These are phyloP conservation scores for Monosporascus sp. DNA, from an alignment of 2,329 filamentous ascomycete genomes.

Conservation along the genomic window DNA sequence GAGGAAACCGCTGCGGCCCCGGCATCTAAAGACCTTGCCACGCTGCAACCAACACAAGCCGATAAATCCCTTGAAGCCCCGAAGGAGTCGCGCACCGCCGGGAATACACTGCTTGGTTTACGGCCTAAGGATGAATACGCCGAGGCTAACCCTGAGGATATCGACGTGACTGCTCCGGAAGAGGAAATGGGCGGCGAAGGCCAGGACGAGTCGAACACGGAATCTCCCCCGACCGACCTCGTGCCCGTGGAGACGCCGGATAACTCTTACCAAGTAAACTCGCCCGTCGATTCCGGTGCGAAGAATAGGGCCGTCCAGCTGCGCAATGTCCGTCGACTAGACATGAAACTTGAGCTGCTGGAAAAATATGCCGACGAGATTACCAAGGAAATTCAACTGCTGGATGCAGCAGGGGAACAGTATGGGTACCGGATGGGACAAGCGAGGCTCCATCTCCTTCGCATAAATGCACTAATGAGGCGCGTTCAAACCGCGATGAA, in stretches of 20 bases:
- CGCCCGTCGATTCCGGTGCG: background rate
- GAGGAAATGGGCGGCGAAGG: slow-evolving; percentile 28
- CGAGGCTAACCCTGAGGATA: slow-evolving; percentile 39
- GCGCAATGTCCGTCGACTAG: background rate
- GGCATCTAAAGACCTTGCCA: slow-evolving; percentile 1
- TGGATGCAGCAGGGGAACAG: slow-evolving; percentile 12
- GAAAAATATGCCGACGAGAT: slow-evolving; percentile 2
- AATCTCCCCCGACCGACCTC: slow-evolving; percentile 8
- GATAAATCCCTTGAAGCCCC: background rate
- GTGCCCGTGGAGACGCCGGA: slow-evolving; percentile 4
- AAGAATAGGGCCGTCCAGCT: background rate
- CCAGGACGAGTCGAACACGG: slow-evolving; percentile 14
- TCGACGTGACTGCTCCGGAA: slow-evolving; percentile 42
- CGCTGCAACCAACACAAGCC: background rate
- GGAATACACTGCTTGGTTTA: slow-evolving; percentile 3
- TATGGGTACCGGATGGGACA: slow-evolving; percentile 15
- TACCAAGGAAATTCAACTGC: slow-evolving; percentile 2
- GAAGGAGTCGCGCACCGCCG: background rate
- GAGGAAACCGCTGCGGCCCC: slow-evolving; percentile 1
- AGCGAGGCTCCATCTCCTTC: slow-evolving; percentile 23
- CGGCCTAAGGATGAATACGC: slow-evolving; percentile 13
- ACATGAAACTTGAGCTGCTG: background rate
- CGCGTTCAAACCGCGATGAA: slow-evolving; percentile 31
- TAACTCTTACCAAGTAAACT: slow-evolving; percentile 5
- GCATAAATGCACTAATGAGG: slow-evolving; percentile 26